Conservation (phyloP, 768 basidiomycete genomes). For the Boletus sp. region DNA sequence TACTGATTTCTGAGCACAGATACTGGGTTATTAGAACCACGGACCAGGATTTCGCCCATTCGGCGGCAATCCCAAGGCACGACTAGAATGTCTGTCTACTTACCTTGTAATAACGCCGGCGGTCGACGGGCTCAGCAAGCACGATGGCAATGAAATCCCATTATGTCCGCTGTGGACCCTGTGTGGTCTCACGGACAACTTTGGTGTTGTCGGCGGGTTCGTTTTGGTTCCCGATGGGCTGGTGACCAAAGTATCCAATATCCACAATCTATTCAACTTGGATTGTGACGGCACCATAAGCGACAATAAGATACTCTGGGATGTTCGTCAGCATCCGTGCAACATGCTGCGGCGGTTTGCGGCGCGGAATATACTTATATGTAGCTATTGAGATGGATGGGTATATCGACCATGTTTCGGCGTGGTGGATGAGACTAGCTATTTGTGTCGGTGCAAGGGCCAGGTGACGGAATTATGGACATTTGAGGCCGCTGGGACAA, state of each 20-base stretch:
- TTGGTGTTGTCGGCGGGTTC: background rate
- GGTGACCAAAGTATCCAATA: background rate
- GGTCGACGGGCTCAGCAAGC: slow-evolving; percentile 1
- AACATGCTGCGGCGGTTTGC: slow-evolving; percentile 6
- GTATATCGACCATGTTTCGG: background rate
- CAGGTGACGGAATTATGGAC: background rate
- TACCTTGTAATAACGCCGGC: background rate
- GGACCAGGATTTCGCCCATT: background rate
- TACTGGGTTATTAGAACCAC: background rate
- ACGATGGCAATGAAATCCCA: background rate
- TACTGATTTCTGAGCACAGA: too few relatives aligned
- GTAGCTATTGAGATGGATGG: background rate
- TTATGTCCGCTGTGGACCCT: slow-evolving; percentile 3
- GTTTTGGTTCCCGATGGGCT: background rate
- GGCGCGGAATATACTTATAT: background rate
- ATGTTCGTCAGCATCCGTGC: background rate
- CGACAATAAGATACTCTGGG: background rate
- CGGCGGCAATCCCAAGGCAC: background rate
- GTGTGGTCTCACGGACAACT: slow-evolving; percentile 4
- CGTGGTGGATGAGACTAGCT: background rate
- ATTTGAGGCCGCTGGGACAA: background rate
- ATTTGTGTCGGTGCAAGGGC: background rate
- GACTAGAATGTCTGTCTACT: background rate
- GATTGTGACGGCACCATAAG: slow-evolving; percentile 4
- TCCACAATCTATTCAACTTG: background rate